These are phyloP conservation scores for Xerocomus potaroensis DNA, from an alignment of 768 basidiomycete species.

Conservation along the genomic window DNA sequence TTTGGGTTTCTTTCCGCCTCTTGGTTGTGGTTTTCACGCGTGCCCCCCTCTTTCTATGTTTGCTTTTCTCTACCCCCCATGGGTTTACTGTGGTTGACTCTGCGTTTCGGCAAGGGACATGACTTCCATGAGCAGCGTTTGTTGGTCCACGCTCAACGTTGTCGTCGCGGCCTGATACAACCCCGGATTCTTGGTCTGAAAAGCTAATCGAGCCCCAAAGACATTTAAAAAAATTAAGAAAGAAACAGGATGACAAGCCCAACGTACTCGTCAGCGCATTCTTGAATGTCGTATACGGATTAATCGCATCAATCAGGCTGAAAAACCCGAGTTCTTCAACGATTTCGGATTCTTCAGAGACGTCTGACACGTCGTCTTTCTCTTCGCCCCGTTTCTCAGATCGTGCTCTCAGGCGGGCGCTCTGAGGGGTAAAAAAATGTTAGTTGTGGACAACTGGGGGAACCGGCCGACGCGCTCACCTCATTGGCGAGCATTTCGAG, in stretches of 20 bases:
- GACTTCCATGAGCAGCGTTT: slow-evolving; percentile 80
- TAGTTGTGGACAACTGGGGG: too few relatives aligned
- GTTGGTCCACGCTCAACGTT: slow-evolving; percentile 65
- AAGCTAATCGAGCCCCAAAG: too few relatives aligned
- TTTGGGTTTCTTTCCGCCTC: neutral
- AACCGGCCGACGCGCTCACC: too few relatives aligned
- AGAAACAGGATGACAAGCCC: neutral
- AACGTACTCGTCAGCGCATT: slow-evolving; percentile 64
- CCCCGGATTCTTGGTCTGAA: slow-evolving; percentile 68
- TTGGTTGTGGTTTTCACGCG: too few relatives aligned
- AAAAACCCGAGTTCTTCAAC: slow-evolving; percentile 84
- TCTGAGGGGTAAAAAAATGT: slow-evolving; percentile 35
- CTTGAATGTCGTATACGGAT: slow-evolving; percentile 78
- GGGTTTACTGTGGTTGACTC: slow-evolving; percentile 9
- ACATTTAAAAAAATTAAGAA: neutral
- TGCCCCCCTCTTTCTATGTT: too few relatives aligned
- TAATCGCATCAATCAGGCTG: slow-evolving; percentile 75
- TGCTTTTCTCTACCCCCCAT: neutral
- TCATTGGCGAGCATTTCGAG: slow-evolving; percentile 82
- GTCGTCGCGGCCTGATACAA: slow-evolving; percentile 73
- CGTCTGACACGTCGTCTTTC: slow-evolving; percentile 35
- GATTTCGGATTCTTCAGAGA: slow-evolving; percentile 55
- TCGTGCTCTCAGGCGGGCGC: slow-evolving; percentile 67
- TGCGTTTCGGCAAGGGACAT: slow-evolving; percentile 63
- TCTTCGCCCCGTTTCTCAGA: slow-evolving; percentile 37